Percentiles rank a stretch among this genome's conserved stretches.
Conservation (phyloP, 2,329 filamentous ascomycete genomes). For the Moelleriella libera region DNA sequence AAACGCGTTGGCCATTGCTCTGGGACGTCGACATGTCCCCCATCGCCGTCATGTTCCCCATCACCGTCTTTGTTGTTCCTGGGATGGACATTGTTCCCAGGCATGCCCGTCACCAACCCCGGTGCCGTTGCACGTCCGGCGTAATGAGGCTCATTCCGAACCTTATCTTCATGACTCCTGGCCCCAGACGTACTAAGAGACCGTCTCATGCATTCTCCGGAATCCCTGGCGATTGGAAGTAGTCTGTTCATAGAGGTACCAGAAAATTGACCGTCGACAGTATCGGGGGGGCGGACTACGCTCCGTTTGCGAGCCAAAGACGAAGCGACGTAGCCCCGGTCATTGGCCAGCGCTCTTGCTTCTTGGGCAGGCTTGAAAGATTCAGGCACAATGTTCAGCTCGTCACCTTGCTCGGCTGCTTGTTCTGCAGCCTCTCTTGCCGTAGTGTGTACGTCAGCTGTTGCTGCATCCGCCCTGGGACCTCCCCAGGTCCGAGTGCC, state of each 20-base stretch:
- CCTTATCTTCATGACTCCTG: too few species aligned
- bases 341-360: slow-evolving; percentile 22
- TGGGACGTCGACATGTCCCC: too few species aligned
- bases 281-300: slow-evolving; percentile 57
- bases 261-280: slow-evolving; percentile 66
- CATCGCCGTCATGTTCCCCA: too few species aligned
- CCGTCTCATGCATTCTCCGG: background rate
- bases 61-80: too few species aligned
- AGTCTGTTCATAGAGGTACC: slow-evolving; percentile 29
- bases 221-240: background rate
- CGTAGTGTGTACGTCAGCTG: slow-evolving; percentile 61
- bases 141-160: too few species aligned
- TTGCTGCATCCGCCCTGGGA: slow-evolving; percentile 75
- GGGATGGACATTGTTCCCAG: too few species aligned
- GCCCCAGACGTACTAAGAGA: too few species aligned
- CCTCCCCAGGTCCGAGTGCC: slow-evolving; percentile 94
- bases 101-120: too few species aligned
- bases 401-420: slow-evolving; percentile 67
- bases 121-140: too few species aligned
- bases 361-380: slow-evolving; percentile 56
- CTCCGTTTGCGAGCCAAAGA: slow-evolving; percentile 34
- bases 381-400: slow-evolving; percentile 79
- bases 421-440: slow-evolving; percentile 73
- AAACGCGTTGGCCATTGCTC: too few species aligned
- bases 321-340: slow-evolving; percentile 12